phyloP scores from a whole-genome alignment of 1,284 basidiomycete genomes.

The Trametes polyzona region DNA sequence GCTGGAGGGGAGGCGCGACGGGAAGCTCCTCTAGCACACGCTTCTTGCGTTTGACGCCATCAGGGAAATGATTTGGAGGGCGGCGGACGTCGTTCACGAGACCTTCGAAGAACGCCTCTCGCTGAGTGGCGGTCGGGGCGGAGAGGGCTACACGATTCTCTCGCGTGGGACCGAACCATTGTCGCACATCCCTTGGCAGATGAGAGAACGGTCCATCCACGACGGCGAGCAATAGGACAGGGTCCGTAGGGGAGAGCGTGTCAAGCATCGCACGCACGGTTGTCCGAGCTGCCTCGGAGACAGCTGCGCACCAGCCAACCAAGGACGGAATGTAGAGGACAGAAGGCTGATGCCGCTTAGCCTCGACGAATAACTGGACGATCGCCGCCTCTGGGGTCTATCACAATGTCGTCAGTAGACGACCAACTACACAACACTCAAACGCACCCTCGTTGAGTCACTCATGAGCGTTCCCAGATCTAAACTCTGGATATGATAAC shows the following conservation, averaged over 20 bases:
- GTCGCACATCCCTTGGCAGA: constrained; percentile 82
- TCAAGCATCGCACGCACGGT: constrained; percentile 93
- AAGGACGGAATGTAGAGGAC: constrained; percentile 95
- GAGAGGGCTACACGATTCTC: constrained; percentile 76
- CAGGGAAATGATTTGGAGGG: constrained; percentile 90
- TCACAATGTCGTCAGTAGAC: neutral
- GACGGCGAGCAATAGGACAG: constrained; percentile 88
- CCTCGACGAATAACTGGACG: constrained; percentile 97
- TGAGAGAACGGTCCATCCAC: constrained; percentile 77
- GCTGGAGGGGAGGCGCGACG: constrained; percentile 88
- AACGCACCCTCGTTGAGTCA: constrained; percentile 85
- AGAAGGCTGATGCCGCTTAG: constrained; percentile 96
- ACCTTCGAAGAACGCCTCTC: constrained; percentile 80
- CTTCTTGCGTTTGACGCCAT: constrained; percentile 84
- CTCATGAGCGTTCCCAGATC: constrained; percentile 90
- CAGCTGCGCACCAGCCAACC: constrained; percentile 82
- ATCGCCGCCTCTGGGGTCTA: constrained; percentile 92
- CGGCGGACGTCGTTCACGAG: constrained; percentile 70
- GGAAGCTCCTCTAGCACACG: constrained; percentile 88
- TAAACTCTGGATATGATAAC: constrained; percentile 93
- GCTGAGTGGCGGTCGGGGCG: constrained; percentile 55
- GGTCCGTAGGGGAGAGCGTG: constrained; percentile 88
- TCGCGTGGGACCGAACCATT: constrained; percentile 88
- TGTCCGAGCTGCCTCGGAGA: constrained; percentile 83
- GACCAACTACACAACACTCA: neutral